Conservation (phyloP, 2,329 filamentous ascomycete species). For the Canariomyces notabilis region DNA sequence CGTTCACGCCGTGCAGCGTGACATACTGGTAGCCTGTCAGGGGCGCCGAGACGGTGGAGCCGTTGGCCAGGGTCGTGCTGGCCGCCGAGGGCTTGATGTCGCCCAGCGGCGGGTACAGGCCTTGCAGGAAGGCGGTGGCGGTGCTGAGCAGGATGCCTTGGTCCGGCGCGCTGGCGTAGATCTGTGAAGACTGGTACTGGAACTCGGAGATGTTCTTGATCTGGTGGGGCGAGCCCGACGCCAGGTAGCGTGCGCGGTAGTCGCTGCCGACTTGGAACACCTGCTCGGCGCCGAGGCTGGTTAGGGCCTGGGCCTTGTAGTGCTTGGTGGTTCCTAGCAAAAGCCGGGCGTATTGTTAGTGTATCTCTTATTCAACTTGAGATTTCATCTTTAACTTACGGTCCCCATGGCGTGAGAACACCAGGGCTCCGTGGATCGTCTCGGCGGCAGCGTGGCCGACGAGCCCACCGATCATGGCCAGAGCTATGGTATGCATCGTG, state of each 20-base stretch:
- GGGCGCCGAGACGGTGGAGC: conserved; percentile 59
- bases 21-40: conserved; percentile 81
- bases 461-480: conserved; percentile 37
- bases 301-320: conserved; percentile 65
- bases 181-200: conserved; percentile 62
- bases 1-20: conserved; percentile 50
- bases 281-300: conserved; percentile 72
- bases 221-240: conserved; percentile 49
- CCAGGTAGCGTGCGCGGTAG: conserved; percentile 73
- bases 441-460: conserved; percentile 42
- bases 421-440: conserved; percentile 73
- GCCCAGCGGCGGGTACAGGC: conserved; percentile 75
- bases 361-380: neutral
- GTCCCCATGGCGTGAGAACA: conserved; percentile 89
- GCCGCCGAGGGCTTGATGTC: conserved; percentile 33
- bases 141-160: conserved; percentile 78
- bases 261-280: conserved; percentile 67
- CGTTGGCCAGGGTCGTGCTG: conserved; percentile 63
- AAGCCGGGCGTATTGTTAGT: neutral
- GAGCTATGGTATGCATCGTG: conserved; percentile 13
- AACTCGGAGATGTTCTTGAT: conserved; percentile 64
- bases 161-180: conserved; percentile 65
- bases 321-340: conserved; percentile 62
- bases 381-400: conserved; percentile 45
- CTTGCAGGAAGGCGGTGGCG: conserved; percentile 75